A percentile compares a stretch with the other conserved stretches of the same genome.
These are phyloP conservation scores for Fragilaria crotonensis DNA, from an alignment of 108 stramenopile genomes.

Conservation along the genomic window DNA sequence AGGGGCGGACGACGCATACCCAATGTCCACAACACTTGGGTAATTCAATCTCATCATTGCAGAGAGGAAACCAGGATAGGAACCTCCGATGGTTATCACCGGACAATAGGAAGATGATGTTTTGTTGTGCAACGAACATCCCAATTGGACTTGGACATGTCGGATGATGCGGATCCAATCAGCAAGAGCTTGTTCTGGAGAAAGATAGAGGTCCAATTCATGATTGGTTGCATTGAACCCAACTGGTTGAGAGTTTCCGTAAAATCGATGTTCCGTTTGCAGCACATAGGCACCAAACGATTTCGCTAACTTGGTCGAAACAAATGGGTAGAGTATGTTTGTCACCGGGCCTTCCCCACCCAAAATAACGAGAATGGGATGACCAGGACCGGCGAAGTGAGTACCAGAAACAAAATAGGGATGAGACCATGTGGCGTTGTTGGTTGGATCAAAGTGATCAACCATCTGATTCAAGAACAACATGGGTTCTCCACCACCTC, in stretches of 20 bases:
- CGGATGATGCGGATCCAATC: conserved; percentile 14
- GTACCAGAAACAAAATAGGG: conserved; percentile 43
- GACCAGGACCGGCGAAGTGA: conserved; percentile 65
- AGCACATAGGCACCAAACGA: conserved; percentile 47
- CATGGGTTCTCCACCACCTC: background rate
- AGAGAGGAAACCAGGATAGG: conserved; percentile 71
- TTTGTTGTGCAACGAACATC: conserved; percentile 14
- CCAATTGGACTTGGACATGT: conserved; percentile 6
- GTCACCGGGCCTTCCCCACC: conserved; percentile 59
- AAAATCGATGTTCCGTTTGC: conserved; percentile 56
- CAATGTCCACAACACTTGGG: conserved; percentile 56
- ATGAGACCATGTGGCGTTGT: conserved; percentile 29
- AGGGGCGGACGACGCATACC: conserved; percentile 66
- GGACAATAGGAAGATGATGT: conserved; percentile 54
- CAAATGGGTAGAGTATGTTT: conserved; percentile 4
- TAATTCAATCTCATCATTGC: conserved; percentile 59
- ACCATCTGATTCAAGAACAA: conserved; percentile 40
- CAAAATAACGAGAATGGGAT: conserved; percentile 69
- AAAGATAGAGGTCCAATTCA: conserved; percentile 36
- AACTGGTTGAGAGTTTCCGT: conserved; percentile 40
- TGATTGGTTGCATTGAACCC: conserved; percentile 15
- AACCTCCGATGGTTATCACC: conserved; percentile 67
- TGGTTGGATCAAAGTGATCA: conserved; percentile 30
- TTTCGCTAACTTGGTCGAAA: conserved; percentile 26
- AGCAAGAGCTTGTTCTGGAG: conserved; percentile 39